A percentile compares a stretch with the other conserved stretches of the same genome.
Conservation (phyloP, 2,329 filamentous ascomycete species). For the Pestalotiopsis sp. region DNA sequence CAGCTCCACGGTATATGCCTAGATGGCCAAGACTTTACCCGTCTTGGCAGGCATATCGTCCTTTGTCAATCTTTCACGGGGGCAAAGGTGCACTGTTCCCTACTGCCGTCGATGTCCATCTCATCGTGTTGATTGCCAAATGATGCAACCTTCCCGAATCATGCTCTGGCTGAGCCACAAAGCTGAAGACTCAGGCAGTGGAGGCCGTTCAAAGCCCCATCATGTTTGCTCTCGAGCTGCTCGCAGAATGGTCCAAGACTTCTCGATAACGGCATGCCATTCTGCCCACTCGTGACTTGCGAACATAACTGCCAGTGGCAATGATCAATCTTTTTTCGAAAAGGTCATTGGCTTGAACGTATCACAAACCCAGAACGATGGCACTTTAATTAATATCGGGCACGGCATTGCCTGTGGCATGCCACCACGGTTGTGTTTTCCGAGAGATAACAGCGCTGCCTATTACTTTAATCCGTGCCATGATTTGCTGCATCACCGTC, state of each 20-base stretch:
- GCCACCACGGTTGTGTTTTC: neutral
- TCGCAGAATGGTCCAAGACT: neutral
- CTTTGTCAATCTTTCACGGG: neutral
- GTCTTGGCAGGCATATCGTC: neutral
- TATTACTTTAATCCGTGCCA: neutral
- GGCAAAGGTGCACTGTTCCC: neutral
- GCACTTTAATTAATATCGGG: neutral
- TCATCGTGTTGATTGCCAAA: too few relatives aligned
- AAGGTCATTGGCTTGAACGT: neutral
- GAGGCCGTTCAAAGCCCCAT: neutral
- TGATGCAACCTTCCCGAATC: conserved; percentile 2
- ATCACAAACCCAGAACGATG: neutral
- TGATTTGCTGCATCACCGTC: neutral
- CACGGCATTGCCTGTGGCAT: neutral
- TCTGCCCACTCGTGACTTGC: neutral
- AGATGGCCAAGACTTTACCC: conserved; percentile 1
- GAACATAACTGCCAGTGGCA: neutral
- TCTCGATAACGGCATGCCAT: neutral
- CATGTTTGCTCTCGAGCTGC: neutral
- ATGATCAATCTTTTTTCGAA: neutral
- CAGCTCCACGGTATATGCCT: neutral
- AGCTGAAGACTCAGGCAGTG: neutral
- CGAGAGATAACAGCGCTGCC: neutral
- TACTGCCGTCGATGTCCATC: neutral
- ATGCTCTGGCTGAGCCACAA: neutral